These are phyloP conservation scores for Talaromyces adpressus DNA, from an alignment of 495 filamentous ascomycete species.

Conservation along the genomic window DNA sequence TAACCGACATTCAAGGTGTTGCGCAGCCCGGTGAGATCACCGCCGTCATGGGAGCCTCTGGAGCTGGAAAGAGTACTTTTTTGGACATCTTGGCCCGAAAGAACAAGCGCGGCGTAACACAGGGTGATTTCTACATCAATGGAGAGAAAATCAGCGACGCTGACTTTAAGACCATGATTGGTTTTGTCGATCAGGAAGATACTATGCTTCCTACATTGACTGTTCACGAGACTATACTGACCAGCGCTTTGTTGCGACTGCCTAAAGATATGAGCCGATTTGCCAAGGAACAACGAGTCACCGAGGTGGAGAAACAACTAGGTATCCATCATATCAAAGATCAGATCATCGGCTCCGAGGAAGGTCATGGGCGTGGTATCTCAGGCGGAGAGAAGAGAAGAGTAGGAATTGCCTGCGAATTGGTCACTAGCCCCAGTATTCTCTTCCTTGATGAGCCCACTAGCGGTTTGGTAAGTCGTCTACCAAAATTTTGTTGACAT, in stretches of 20 bases:
- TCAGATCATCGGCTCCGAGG: conserved; percentile 95
- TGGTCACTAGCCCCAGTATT: conserved; percentile 96
- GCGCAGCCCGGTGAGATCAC: conserved; percentile 86
- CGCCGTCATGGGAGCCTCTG: conserved; percentile 97
- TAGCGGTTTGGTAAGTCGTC: conserved; percentile 58
- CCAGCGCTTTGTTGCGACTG: conserved; percentile 82
- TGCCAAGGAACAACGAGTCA: conserved; percentile 81
- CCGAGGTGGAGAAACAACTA: conserved; percentile 91
- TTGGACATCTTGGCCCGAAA: conserved; percentile 94
- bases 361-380: conserved; percentile 88
- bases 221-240: conserved; percentile 96
- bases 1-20: conserved; percentile 71
- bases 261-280: conserved; percentile 81
- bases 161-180: conserved; percentile 85
- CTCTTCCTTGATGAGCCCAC: conserved; percentile 97
- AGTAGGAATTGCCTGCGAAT: conserved; percentile 94
- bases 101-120: conserved; percentile 80
- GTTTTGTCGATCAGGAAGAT: conserved; percentile 97
- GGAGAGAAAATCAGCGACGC: conserved; percentile 80
- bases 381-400: conserved; percentile 95
- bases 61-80: conserved; percentile 96
- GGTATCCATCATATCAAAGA: conserved; percentile 89
- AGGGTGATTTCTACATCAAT: conserved; percentile 87
- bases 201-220: conserved; percentile 96
- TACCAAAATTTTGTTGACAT: not conserved